phyloP scores from a whole-genome alignment of 805 yeast genomes.

The Ogataea allantospora region DNA sequence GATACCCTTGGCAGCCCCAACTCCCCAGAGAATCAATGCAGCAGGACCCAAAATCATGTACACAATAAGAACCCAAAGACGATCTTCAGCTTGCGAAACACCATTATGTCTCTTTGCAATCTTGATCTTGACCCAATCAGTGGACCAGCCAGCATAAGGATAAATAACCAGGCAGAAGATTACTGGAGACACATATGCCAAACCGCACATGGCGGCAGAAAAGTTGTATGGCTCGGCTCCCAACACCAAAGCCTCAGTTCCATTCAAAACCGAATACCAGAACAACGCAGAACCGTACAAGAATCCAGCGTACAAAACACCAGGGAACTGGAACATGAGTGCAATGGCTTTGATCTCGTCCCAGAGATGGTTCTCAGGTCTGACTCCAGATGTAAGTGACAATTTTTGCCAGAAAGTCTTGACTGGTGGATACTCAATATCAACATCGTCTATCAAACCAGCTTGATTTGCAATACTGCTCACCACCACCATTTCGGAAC shows the following conservation, averaged over 20 bases:
- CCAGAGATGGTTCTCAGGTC: constrained; percentile 28
- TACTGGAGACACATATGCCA: constrained; percentile 53
- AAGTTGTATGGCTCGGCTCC: constrained; percentile 51
- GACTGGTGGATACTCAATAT: constrained; percentile 26
- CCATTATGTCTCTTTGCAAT: constrained; percentile 52
- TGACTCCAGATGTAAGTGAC: constrained; percentile 40
- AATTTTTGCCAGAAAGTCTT: constrained; percentile 44
- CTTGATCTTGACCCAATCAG: constrained; percentile 49
- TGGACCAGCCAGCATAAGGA: constrained; percentile 46
- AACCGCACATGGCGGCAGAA: constrained; percentile 45
- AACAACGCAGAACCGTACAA: constrained; percentile 48
- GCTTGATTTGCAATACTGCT: constrained; percentile 13
- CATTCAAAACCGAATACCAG: constrained; percentile 50
- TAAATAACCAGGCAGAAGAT: constrained; percentile 46
- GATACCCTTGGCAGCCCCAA: constrained; percentile 54
- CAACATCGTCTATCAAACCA: constrained; percentile 13
- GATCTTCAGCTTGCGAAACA: constrained; percentile 53
- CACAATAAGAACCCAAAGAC: constrained; percentile 49
- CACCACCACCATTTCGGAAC: constrained; percentile 17
- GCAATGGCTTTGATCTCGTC: constrained; percentile 37
- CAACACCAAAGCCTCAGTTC: constrained; percentile 44
- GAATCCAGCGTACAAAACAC: constrained; percentile 60
- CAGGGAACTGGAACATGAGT: constrained; percentile 46
- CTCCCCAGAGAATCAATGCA: constrained; percentile 61
- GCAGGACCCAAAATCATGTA: constrained; percentile 52